Conservation (phyloP, 805 yeast species). For the Grigorovia humatica region DNA sequence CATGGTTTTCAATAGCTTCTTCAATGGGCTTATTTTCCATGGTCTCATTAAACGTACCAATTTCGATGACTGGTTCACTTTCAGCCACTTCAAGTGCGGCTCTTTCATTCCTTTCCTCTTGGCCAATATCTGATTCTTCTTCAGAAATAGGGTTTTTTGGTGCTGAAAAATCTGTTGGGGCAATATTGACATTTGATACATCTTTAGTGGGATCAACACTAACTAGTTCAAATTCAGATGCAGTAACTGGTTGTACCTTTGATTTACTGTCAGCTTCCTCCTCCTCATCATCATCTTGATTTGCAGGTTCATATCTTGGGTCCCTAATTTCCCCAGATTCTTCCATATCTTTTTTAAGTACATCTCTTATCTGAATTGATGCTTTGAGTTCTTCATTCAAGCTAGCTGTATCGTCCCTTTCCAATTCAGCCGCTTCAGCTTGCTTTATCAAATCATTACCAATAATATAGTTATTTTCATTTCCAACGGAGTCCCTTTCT, state of each 20-base stretch:
- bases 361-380: background rate
- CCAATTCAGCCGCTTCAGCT: conserved; percentile 1
- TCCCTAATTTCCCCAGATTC: background rate
- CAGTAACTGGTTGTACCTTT: background rate
- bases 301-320: background rate
- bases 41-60: background rate
- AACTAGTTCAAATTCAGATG: background rate
- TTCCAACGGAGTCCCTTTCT: conserved; percentile 34
- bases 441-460: conserved; percentile 6
- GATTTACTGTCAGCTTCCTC: background rate
- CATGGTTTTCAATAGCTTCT: background rate
- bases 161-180: background rate
- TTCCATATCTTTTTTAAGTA: background rate
- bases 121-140: background rate
- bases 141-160: background rate
- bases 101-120: background rate
- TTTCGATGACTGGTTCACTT: background rate
- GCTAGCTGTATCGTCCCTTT: background rate
- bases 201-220: background rate
- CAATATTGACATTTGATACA: background rate
- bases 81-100: background rate
- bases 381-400: background rate
- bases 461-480: conserved; percentile 29
- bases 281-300: background rate
- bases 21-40: conserved; percentile 1